Conservation (phyloP, 495 filamentous ascomycete genomes). For the Aspergillus bridgeri region DNA sequence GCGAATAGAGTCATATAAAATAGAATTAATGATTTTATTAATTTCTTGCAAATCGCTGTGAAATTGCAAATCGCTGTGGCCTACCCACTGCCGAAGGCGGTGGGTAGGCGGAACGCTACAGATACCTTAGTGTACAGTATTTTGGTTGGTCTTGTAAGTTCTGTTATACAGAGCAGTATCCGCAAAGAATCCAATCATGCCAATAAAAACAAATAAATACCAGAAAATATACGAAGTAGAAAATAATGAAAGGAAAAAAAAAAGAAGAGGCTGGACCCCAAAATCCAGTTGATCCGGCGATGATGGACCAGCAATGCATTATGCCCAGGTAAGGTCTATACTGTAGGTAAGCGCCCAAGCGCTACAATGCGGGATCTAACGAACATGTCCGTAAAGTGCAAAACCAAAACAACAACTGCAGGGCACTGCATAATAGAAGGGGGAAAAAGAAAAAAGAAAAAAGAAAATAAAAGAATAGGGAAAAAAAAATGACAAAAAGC, state of each 20-base stretch:
- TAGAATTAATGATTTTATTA: no score
- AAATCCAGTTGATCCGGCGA: background rate
- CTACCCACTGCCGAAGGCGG: no score
- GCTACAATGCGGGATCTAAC: constrained; percentile 1
- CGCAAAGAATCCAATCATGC: no score
- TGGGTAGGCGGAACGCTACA: no score
- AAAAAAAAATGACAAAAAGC: background rate
- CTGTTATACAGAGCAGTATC: no score
- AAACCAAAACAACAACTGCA: background rate
- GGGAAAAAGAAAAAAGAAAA: background rate
- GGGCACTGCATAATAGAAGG: no score
- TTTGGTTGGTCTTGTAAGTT: no score
- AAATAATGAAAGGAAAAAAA: background rate
- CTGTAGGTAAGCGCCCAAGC: background rate
- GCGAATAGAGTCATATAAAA: no score
- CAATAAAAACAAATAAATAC: background rate
- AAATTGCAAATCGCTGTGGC: no score
- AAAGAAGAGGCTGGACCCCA: background rate
- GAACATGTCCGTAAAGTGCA: background rate
- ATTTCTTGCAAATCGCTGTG: no score
- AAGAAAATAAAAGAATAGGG: background rate
- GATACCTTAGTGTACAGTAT: no score
- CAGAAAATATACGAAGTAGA: background rate
- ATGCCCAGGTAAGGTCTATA: constrained; percentile 3
- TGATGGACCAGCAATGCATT: constrained; percentile 8